These are phyloP conservation scores for Hygrophoropsis aurantiaca DNA, from an alignment of 768 basidiomycete species.

Conservation along the genomic window DNA sequence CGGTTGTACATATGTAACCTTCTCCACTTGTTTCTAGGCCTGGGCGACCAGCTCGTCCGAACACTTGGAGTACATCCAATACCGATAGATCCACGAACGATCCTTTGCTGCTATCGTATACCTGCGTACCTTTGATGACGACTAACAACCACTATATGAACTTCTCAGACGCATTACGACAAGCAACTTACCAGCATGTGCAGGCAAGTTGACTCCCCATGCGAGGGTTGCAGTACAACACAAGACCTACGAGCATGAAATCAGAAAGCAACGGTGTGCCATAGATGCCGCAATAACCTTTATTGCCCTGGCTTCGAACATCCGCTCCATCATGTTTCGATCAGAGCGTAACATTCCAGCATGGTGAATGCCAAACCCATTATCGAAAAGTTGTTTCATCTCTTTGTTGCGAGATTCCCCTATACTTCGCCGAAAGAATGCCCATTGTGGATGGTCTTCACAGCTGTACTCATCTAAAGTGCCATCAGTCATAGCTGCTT, in stretches of 20 bases:
- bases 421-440: slow-evolving; percentile 74
- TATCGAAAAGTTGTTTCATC: slow-evolving; percentile 91
- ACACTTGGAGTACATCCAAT: slow-evolving; percentile 95
- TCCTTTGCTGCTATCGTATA: slow-evolving; percentile 91
- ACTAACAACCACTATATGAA: slow-evolving; percentile 44
- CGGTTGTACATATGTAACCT: slow-evolving; percentile 94
- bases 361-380: slow-evolving; percentile 96
- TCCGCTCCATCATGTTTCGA: slow-evolving; percentile 90
- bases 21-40: slow-evolving; percentile 90
- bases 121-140: slow-evolving; percentile 95
- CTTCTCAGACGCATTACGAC: slow-evolving; percentile 4
- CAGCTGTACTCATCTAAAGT: slow-evolving; percentile 77
- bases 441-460: slow-evolving; percentile 76
- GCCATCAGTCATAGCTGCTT: slow-evolving; percentile 72
- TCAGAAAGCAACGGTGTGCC: background rate
- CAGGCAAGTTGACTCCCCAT: slow-evolving; percentile 99
- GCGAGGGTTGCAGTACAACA: slow-evolving; percentile 98
- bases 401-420: slow-evolving; percentile 88
- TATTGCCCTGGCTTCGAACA: slow-evolving; percentile 89
- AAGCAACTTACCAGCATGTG: slow-evolving; percentile 76
- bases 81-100: slow-evolving; percentile 91
- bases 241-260: slow-evolving; percentile 61
- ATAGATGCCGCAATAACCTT: slow-evolving; percentile 54
- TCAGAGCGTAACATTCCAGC: slow-evolving; percentile 97
- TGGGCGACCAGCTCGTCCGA: slow-evolving; percentile 92